A percentile compares a stretch with the other conserved stretches of the same genome.
These are phyloP conservation scores for Steccherinum ochraceum DNA, from an alignment of 768 basidiomycete genomes.

Conservation along the genomic window DNA sequence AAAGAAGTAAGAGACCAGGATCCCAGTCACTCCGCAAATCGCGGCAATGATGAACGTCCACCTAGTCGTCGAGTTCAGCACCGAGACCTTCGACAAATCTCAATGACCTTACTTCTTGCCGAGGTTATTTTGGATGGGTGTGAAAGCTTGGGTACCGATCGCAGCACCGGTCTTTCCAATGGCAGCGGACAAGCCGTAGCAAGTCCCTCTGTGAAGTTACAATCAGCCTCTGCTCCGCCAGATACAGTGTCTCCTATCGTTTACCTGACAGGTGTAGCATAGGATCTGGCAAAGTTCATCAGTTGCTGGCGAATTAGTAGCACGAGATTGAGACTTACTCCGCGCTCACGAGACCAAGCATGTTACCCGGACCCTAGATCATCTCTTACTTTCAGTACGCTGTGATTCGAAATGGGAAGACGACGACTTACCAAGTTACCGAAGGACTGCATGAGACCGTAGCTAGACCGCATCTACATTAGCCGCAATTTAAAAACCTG, in stretches of 20 bases:
- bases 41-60: conserved; percentile 68
- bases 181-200: conserved; percentile 63
- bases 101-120: conserved; percentile 45
- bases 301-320: neutral
- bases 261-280: conserved; percentile 57
- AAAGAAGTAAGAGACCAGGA: conserved; percentile 62
- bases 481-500: neutral
- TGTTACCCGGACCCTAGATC: conserved; percentile 61
- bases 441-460: conserved; percentile 66
- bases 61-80: conserved; percentile 22
- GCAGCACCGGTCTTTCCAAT: conserved; percentile 69
- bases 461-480: too few relatives aligned
- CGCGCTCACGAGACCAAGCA: conserved; percentile 59
- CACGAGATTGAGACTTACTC: conserved; percentile 38
- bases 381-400: too few relatives aligned
- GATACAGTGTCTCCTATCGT: too few relatives aligned
- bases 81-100: neutral
- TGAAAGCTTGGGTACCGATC: conserved; percentile 65
- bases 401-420: neutral
- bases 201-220: conserved; percentile 44
- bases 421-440: conserved; percentile 49
- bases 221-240: conserved; percentile 1
- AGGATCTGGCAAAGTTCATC: conserved; percentile 39
- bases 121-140: conserved; percentile 61
- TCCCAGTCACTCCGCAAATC: conserved; percentile 58